Evolutionary conservation across 2,329 filamentous ascomycete species (phyloP), one percentile per base, ranked within the genome.

Genomic region (Hypoxylon sp.): DNA sequence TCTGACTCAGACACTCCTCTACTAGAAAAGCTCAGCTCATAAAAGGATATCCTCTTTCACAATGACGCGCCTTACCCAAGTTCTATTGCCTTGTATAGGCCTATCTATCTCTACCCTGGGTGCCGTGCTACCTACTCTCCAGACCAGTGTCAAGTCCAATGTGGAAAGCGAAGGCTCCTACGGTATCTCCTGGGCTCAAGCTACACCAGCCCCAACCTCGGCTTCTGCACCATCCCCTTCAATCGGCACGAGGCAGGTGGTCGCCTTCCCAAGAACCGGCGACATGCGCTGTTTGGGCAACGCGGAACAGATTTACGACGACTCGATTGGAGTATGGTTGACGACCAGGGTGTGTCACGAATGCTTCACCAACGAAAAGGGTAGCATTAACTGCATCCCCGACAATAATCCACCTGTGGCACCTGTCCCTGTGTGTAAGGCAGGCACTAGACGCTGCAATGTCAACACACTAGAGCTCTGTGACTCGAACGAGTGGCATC

Each of bases 391-490:
- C 13, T 51, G 48, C 35, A 13, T 31, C 5, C 25, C 49, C 2
- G 13, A 17, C 7, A 13, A 9, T 6, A 8, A 8, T 9, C 9
- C 32, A 7, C 37, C 51, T 8, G 13, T 30, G 16, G 5, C 25
- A 11, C 26, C 36, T 4, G 20, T 9, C 11, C 19, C 23, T 8
- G 13, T 20, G 8, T 50, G 45, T 15, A 1, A 19, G 2, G 4
- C 15, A 7, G 43, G 43, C n/a, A 15, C 13, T 2, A 9, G 27
- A 4, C 45, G 38, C 11, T 54, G 51, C n/a, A 11, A 15, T 4
- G 45, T 34, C 16, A 17, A 35, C 19, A 38, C 3, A 11, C 27
- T 53, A 12, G 44, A 40, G 21, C 12, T 44, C 8, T 53, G 50
- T 17, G 9, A 35, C 11, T 1, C 11, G 11, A 7, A 35, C 1